Conservation (phyloP, 2,329 filamentous ascomycete species). For the Aspergillus jensenii region DNA sequence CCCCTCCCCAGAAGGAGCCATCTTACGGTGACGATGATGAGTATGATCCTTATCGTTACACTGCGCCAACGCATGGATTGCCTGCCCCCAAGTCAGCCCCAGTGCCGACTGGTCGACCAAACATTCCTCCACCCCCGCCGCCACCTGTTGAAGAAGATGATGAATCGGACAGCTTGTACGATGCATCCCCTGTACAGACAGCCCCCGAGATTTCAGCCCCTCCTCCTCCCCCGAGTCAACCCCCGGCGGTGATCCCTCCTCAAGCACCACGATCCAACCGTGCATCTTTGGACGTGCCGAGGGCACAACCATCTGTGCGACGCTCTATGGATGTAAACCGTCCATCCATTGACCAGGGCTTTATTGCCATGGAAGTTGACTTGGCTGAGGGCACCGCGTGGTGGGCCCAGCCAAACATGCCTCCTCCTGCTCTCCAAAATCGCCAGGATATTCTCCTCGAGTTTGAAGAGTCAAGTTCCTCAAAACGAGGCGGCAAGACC, state of each 20-base stretch:
- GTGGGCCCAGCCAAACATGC: conserved; percentile 80
- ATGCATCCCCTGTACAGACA: conserved; percentile 40
- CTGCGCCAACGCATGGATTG: conserved; percentile 34
- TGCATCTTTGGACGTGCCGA: conserved; percentile 65
- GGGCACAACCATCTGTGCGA: conserved; percentile 51
- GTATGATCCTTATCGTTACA: conserved; percentile 55
- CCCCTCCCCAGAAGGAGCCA: conserved; percentile 49
- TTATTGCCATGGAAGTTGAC: conserved; percentile 85
- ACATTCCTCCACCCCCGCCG: conserved; percentile 25
- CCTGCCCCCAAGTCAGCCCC: conserved; percentile 28
- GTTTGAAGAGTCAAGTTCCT: conserved; percentile 71
- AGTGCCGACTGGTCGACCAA: conserved; percentile 19
- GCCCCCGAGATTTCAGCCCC: conserved; percentile 38
- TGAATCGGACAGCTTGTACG: conserved; percentile 49
- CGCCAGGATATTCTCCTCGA: conserved; percentile 83
- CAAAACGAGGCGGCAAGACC: conserved; percentile 68
- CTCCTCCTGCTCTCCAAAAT: conserved; percentile 78
- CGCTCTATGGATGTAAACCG: conserved; percentile 74
- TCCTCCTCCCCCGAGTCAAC: conserved; percentile 37
- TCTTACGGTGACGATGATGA: conserved; percentile 52
- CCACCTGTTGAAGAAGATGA: conserved; percentile 32
- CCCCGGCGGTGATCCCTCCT: conserved; percentile 42
- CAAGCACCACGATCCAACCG: conserved; percentile 48
- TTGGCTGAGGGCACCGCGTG: conserved; percentile 72
- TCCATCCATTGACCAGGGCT: conserved; percentile 74